Evolutionary conservation across 2,329 filamentous ascomycete species (phyloP), one percentile per base, ranked within the genome.

Genomic region (Cryphonectria radicalis): DNA sequence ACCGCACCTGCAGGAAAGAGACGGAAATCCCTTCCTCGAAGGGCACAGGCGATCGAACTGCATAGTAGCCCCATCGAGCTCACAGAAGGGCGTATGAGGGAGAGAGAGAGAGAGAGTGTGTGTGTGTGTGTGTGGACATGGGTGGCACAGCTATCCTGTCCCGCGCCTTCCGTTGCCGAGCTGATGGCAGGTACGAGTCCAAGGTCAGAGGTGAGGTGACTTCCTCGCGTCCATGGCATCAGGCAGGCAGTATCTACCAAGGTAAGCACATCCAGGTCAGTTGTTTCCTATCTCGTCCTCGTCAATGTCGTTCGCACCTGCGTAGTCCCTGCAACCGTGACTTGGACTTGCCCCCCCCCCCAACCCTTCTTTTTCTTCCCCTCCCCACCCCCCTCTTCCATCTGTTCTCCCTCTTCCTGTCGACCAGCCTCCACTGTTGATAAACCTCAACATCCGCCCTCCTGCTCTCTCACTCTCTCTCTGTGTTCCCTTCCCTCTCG

Each of bases 401-500:
- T 62, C 46, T 68, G 35, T n/a, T 66, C 55, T 63, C 35, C 43
- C 32, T 62, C 32, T 62, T 42, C 60, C n/a, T 63, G 13, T 17
- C 40, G 19, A 8, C 14, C 62, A 57, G 43, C 68, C 66, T 42
- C 62, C 53, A 40, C n/a, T 43, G 62, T 66, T 62, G 68, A 72
- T 72, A 70, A 68, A 72, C 50, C 28, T 60, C 71, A 17, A 37
- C 28, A 53, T 66, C 37, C 25, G 60, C 60, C 63, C 69, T 60
- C 68, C 50, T 63, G 25, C 32, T 42, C 57, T 66, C 42, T 53
- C 35, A 63, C 42, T 55, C 62, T 25, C 57, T 42, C 53, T 35
- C 43, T 19, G 66, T 37, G 10, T 37, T 40, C 43, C 43, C 25
- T 53, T n/a, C 35, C 46, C 66, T 55, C n/a, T 71, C 63, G 28